Conservation (phyloP, 2,329 filamentous ascomycete genomes). For the Chaetomium strumarium region DNA sequence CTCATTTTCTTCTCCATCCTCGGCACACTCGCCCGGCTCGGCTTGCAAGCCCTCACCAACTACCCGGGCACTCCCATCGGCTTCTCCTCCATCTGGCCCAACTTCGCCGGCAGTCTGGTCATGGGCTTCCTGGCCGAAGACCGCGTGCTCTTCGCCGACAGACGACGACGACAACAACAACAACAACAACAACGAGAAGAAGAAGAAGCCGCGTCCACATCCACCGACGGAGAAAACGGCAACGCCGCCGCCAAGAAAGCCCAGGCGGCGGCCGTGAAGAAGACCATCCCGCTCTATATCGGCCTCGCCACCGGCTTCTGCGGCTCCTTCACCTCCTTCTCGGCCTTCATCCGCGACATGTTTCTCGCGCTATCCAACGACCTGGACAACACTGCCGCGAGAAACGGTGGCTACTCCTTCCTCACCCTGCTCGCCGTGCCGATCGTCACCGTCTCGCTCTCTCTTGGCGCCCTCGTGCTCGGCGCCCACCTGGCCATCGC, state of each 20-base stretch:
- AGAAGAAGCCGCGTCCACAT: slow-evolving; percentile 7
- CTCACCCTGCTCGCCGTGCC: slow-evolving; percentile 72
- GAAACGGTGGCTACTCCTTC: slow-evolving; percentile 74
- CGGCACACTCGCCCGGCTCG: slow-evolving; percentile 77
- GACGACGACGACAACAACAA: slow-evolving; percentile 27
- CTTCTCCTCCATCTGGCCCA: slow-evolving; percentile 78
- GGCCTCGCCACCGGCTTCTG: slow-evolving; percentile 65
- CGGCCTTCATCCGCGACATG: slow-evolving; percentile 71
- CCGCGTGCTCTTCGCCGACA: slow-evolving; percentile 59
- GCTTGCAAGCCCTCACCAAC: slow-evolving; percentile 68
- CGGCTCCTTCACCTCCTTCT: slow-evolving; percentile 75
- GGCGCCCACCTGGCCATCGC: slow-evolving; percentile 71
- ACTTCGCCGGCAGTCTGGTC: slow-evolving; percentile 72
- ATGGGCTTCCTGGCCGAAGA: slow-evolving; percentile 87
- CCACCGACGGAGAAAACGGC: slow-evolving; percentile 33
- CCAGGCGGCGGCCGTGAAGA: slow-evolving; percentile 61
- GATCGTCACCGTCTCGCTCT: slow-evolving; percentile 66
- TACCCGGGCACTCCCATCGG: slow-evolving; percentile 72
- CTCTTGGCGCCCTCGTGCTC: slow-evolving; percentile 60
- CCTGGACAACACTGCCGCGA: slow-evolving; percentile 52
- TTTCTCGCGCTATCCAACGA: slow-evolving; percentile 77
- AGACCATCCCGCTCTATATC: slow-evolving; percentile 82
- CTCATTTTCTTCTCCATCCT: slow-evolving; percentile 79
- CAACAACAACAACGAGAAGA: too few relatives aligned
- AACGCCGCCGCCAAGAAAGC: slow-evolving; percentile 44